Evolutionary conservation across 2,329 filamentous ascomycete species (phyloP), one percentile per base, ranked within the genome.

Genomic region (Endocalyx cinctus): DNA sequence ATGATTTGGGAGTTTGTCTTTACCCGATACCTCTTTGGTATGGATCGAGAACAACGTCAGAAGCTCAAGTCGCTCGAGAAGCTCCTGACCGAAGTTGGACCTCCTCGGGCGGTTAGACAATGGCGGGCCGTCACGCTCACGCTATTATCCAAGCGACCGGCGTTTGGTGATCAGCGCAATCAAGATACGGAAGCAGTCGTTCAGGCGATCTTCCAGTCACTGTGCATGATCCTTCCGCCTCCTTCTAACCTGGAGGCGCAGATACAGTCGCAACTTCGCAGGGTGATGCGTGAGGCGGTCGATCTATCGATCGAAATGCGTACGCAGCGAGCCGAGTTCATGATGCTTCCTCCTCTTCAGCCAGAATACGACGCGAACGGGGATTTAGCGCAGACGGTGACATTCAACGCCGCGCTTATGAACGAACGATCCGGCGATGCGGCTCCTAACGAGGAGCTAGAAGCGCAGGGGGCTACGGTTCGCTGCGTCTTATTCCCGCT

Each of bases 1-100:
- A 96, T 98, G 88, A 82, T 98, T 32, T 98, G 89, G 89, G 92
- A 98, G 62, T 96, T 94, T 55, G 82, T 98, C 57, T 98, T 98
- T 58, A 96, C 90, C 7, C 81, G 92, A 44, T 98, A 98, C 60
- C 79, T 98, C 17, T 98, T 98, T 58, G 92, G 92, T 51, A 95
- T 98, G 87, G 92, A 98, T 58, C 79, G 89, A 50, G 92, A 97
- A 62, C 92, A 98, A 63, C 80, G 92, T 50, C 89, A 97, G 62
- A 97, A 97, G 63, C 82, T 98, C 59, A 97, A 98, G 67, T 81
- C 84, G 20, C 76, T 98, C 7, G 94, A 98, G 66, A 96, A 95
- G 69, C 82, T 85, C 25, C 74, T 98, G 18, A 75, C 77, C 14
- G 92, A 98, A 57, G 85, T 95, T 49, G 92, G 90, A 30, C 87